Evolutionary conservation across 306 rosid genomes (phyloP), one percentile per base, ranked within the genome.

Genomic region (Ormosia emarginata): DNA sequence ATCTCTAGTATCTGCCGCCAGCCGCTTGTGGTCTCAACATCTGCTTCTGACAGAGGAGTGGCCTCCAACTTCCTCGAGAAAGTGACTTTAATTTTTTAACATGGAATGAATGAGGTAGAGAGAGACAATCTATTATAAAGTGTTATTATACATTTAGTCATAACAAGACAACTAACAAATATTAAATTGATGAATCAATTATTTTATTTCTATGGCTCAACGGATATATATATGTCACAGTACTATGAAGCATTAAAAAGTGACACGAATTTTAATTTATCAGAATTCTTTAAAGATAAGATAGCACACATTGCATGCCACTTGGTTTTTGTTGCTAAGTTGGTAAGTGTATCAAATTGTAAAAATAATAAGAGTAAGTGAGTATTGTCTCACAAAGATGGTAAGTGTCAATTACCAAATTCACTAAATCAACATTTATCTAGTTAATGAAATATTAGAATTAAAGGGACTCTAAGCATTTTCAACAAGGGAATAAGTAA

Each of bases 51-150:
- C 80, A 81, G 0, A 55, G 18, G 62, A 64, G 75, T 74, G 80
- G 13, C 69, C 29, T 64, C 79, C 84, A 73, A 72, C 67, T 49
- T 64, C 56, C 79, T 64, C 68, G 74, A 72, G 17, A 47, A 43
- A 70, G 74, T 47, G 3, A 77, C 4, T 24, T 67, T n/a, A 32
- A 7, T 30, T 57, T 56, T 58, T 69, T 40, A 67, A 40, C 34
- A n/a, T 10, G 44, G 74, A 50, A 64, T 63, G 24, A 62, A 52
- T 63, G 24, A 62, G 62, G 46, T 8, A 43, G n/a, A 63, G 47
- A 65, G 1, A 40, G 11, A 63, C 67, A 72, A 71, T 7, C 41
- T 41, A 7, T 79, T 79, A 65, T 9, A 7, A 58, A 24, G n/a
- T 47, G 3, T 10, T 11, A 17, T 13, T 56, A 56, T 56, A 29